Evolutionary conservation across 2,329 filamentous ascomycete species (phyloP), one percentile per base, ranked within the genome.

Genomic region (Aquanectria penicillioides): DNA sequence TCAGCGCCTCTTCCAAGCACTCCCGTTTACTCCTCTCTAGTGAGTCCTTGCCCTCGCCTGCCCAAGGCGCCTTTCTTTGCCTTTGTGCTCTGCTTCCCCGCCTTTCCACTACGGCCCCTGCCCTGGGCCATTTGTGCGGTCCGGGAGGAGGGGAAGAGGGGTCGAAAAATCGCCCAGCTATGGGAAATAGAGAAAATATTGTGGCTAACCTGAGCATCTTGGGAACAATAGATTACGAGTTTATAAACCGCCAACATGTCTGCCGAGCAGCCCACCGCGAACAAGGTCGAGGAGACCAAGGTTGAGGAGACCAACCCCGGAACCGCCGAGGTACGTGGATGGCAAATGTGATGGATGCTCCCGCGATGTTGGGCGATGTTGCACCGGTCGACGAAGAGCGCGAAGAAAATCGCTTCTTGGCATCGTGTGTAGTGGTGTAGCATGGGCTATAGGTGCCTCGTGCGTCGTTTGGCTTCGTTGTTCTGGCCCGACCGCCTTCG

Each of bases 221-320:
- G 17, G 13, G 28, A 23, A 25, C 46, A 18, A 9, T 18, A 54
- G 38, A 46, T 44, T 46, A 48, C 44, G 51, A 56, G 26, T 34
- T 43, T 50, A 60, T 47, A 41, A 59, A 54, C 51, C 60, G 54
- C 48, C 66, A 80, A 72, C 40, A 84, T 84, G 82, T 82, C 78
- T 75, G 73, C 79, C 61, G 72, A 77, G 65, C 81, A 83, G 67
- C 78, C 77, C 66, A 80, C 80, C 68, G 83, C 86, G 69, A 79
- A 82, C 70, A 85, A 85, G 82, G 80, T 81, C 74, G 80, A 80
- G 62, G 83, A 86, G 69, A 79, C 83, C 70, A 85, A 85, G 82
- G 80, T 81, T 74, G 80, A 80, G 62, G 71, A 70, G 66, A 68
- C 61, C 54, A 69, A 69, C 67, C 59, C 66, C 53, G 71, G 69